Evolutionary conservation across 2,329 filamentous ascomycete genomes (phyloP).

Genomic region (Colletotrichum gloeosporioides): DNA sequence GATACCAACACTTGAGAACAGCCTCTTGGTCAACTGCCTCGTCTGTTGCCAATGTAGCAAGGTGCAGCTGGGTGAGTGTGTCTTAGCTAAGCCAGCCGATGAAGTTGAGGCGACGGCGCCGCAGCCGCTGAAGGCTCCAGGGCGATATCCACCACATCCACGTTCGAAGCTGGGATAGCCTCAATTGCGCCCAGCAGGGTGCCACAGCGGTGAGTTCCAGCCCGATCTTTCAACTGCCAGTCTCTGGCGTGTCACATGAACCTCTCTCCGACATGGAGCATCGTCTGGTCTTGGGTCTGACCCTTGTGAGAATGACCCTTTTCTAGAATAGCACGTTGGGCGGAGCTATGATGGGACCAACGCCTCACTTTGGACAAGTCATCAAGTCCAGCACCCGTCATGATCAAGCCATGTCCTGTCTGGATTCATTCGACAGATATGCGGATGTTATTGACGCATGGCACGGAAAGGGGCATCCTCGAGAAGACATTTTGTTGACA

Average conservation of each 20-base stretch:
- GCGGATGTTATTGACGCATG: not conserved
- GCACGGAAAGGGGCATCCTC: not conserved
- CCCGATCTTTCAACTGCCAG: not conserved
- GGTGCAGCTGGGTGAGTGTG: not conserved
- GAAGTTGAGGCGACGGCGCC: not conserved
- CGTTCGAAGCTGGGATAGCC: conserved; percentile 9
- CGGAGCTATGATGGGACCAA: conserved; percentile 1
- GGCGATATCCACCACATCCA: conserved; percentile 1
- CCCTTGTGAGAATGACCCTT: not conserved
- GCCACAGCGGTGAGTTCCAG: not conserved
- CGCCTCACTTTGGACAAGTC: not conserved
- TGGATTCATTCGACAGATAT: not conserved
- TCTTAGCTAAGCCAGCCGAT: not conserved
- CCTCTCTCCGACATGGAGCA: not conserved
- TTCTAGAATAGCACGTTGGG: not conserved
- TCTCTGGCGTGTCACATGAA: conserved; percentile 8
- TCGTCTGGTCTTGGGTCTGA: conserved; percentile 9
- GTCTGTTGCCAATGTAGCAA: not conserved
- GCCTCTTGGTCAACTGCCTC: not conserved
- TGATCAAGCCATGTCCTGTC: not conserved
- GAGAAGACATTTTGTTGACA: not conserved
- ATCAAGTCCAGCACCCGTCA: not conserved
- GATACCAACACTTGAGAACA: not conserved
- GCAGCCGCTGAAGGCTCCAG: conserved; percentile 7
- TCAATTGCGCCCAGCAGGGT: not conserved